Percentiles rank a stretch among this genome's conserved stretches.
These are phyloP conservation scores for Xylaria intraflava DNA, from an alignment of 495 filamentous ascomycete genomes.

Conservation along the genomic window DNA sequence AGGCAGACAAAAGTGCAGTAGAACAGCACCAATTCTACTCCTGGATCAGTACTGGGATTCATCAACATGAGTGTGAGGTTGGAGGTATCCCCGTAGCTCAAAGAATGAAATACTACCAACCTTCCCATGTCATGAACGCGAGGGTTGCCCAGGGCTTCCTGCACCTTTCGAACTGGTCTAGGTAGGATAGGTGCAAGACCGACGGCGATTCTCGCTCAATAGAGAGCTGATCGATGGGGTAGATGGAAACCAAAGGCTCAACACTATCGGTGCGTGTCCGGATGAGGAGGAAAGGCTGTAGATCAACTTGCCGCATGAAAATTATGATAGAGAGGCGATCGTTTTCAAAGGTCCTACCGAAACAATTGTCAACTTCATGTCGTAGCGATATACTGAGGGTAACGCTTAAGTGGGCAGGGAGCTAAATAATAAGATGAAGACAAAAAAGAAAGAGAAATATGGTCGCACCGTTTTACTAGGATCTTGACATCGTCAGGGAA, in stretches of 20 bases:
- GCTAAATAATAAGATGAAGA: not conserved
- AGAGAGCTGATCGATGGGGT: conserved; percentile 44
- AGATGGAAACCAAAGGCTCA: conserved; percentile 37
- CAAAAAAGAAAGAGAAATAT: not conserved
- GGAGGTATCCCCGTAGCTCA: not conserved
- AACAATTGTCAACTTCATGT: not conserved
- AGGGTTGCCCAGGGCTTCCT: conserved; percentile 45
- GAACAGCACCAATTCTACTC: conserved; percentile 66
- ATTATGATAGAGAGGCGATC: conserved; percentile 45
- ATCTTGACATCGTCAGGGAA: conserved; percentile 42
- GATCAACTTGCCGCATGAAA: conserved; percentile 35
- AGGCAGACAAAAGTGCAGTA: conserved; percentile 69
- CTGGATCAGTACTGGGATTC: conserved; percentile 9
- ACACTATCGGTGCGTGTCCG: conserved; percentile 2
- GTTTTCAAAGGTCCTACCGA: conserved; percentile 42
- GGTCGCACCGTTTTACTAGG: conserved; percentile 44
- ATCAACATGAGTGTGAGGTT: not conserved
- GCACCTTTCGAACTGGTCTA: conserved; percentile 37
- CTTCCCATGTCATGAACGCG: conserved; percentile 52
- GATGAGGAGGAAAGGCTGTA: conserved; percentile 37
- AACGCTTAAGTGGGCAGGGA: not conserved
- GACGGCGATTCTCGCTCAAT: conserved; percentile 40
- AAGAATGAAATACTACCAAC: conserved; percentile 21
- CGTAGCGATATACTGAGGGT: not conserved
- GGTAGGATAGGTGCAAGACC: conserved; percentile 42